Evolutionary conservation across 2,329 filamentous ascomycete genomes (phyloP).

Genomic region (Aspergillus sp.): DNA sequence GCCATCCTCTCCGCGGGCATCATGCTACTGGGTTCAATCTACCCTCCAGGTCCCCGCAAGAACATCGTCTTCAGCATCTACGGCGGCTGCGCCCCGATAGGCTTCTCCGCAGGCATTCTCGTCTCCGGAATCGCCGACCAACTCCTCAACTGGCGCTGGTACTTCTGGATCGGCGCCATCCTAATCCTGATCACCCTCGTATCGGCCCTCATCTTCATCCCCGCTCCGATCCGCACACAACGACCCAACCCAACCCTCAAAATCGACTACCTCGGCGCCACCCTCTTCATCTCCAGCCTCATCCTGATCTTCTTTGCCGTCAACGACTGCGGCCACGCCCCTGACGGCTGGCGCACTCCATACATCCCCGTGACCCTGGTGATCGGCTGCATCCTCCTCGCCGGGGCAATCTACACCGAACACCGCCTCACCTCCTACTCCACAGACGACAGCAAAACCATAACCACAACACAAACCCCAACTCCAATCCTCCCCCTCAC

Average conservation of each 20-base stretch:
- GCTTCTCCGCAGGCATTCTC: conserved; percentile 61
- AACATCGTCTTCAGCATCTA: conserved; percentile 67
- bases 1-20: conserved; percentile 71
- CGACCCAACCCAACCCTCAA: conserved; percentile 27
- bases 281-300: conserved; percentile 64
- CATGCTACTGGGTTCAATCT: conserved; percentile 65
- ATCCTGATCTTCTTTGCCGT: conserved; percentile 73
- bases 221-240: conserved; percentile 30
- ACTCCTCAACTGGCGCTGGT: conserved; percentile 64
- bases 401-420: no score
- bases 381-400: conserved; percentile 60
- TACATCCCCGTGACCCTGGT: conserved; percentile 69
- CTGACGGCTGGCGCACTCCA: conserved; percentile 69
- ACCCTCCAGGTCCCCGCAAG: conserved; percentile 68
- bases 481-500: conserved; percentile 62
- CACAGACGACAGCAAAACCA: no score
- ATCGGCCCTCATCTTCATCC: conserved; percentile 43
- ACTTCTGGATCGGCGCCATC: conserved; percentile 65
- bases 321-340: conserved; percentile 70
- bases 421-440: no score
- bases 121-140: conserved; percentile 61
- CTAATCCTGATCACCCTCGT: conserved; percentile 46
- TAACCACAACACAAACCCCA: no score
- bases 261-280: conserved; percentile 71
- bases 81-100: conserved; percentile 53